A percentile compares a stretch with the other conserved stretches of the same genome.
These are phyloP conservation scores for Moesziomyces parantarcticus DNA, from an alignment of 1,284 basidiomycete species.

Conservation along the genomic window DNA sequence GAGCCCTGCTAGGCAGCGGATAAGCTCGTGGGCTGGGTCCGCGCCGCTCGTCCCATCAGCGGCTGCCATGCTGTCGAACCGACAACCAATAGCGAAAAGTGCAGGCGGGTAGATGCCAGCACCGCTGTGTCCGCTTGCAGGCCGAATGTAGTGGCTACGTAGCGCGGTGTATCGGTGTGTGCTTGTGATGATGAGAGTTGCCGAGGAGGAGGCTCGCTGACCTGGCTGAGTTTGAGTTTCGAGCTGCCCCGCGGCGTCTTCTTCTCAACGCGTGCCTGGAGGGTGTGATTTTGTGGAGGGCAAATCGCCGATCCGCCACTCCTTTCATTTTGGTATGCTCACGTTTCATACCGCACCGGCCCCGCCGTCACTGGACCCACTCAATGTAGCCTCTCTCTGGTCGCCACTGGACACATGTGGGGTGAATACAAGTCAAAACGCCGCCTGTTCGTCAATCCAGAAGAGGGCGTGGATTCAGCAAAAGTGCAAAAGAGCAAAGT, in stretches of 20 bases:
- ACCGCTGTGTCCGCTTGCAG: no score
- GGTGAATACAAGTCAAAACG: no score
- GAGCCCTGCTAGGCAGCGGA: conserved; percentile 14
- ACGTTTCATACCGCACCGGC: no score
- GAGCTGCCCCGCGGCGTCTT: neutral
- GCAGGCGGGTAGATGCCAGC: no score
- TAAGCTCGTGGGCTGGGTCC: conserved; percentile 18
- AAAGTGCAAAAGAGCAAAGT: no score
- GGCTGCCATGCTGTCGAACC: conserved; percentile 10
- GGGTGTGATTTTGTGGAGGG: neutral
- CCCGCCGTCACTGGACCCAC: no score
- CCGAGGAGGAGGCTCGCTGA: neutral
- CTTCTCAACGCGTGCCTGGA: neutral
- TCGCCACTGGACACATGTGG: no score
- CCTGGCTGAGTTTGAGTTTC: neutral
- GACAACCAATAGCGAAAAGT: no score
- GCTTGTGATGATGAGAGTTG: neutral
- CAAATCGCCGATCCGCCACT: neutral
- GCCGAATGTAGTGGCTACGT: neutral
- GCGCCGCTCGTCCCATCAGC: conserved; percentile 1
- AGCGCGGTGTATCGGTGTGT: no score
- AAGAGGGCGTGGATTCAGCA: no score
- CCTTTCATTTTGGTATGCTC: neutral
- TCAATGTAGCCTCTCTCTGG: no score
- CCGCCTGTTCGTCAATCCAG: no score